Base-by-base conservation (phyloP, 768 basidiomycete genomes). In the Lentinula lateritia region DNA sequence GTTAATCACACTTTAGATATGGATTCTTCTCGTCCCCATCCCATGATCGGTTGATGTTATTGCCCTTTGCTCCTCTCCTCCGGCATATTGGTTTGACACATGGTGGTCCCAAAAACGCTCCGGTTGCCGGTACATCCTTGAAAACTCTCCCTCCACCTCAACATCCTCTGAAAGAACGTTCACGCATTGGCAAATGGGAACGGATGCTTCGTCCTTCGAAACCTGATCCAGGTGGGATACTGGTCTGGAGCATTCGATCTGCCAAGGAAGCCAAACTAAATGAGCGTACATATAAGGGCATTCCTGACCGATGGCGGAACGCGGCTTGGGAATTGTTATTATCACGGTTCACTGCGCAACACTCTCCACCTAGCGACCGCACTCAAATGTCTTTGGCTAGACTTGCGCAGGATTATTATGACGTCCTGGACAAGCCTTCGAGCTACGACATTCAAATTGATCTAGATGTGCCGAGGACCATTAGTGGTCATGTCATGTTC, bases 401-500 rank as follows among this genome's bases (percentile, higher is more conserved):
- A 56, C 75, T 85, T 12, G 78, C 72, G 20, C 68, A 70, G 38
- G 78, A 83, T 61, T 91, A 90, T 65, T 75, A 80, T 64, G 83
- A 86, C 43, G 80, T 78, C 7, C 70, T 95, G 64, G 91, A 95
- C 54, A 84, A 83, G 62, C 90, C 95, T 16, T 96, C 93, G 43
- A 82, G 77, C 8, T 95, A 93, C 70, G 97, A 99, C 72, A 86
- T 98, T 36, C 97, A 98, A 77, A 98, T 98, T 66, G 97, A 99
- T 75, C 79, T 99, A 65, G 97, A 99, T 69, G 95, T 98, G 1
- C 97, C 97, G 2, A 77, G 97, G 69, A 98, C 97, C 12, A 97
- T 98, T 65, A 91, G 87, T 62, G 95, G 95, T 0, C 95, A 98
- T 75, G 83, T 97, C 62, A 82, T 95, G 79, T 99, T 98, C 70